Conservation (phyloP, 2,329 filamentous ascomycete genomes). For the Alternaria brassicae region DNA sequence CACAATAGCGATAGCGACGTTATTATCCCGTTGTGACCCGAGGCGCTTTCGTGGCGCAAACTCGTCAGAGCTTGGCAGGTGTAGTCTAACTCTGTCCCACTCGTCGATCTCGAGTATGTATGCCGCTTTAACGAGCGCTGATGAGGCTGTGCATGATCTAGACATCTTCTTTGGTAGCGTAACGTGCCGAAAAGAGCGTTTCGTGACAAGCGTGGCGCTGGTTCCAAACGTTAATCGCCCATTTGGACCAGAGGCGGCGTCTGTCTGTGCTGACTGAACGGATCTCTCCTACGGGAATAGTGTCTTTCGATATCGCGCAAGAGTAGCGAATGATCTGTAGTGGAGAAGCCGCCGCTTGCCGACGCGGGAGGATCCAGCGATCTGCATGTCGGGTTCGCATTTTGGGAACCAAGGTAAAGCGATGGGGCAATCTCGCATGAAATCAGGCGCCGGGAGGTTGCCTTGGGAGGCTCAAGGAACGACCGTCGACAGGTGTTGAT, state of each 20-base stretch:
- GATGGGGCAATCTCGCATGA: not conserved
- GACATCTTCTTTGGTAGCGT: not conserved
- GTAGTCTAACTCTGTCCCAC: conserved; percentile 4
- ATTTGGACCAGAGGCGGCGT: not conserved
- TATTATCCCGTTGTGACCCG: not conserved
- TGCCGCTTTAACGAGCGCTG: conserved; percentile 8
- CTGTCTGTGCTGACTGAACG: not conserved
- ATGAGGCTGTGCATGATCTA: not conserved
- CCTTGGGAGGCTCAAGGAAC: not conserved
- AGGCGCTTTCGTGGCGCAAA: not conserved
- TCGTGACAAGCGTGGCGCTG: conserved; percentile 5
- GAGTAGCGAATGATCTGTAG: conserved; percentile 4
- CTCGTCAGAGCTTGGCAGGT: conserved; percentile 6
- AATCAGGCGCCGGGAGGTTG: not conserved
- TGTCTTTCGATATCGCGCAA: not conserved
- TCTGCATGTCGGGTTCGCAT: conserved; percentile 9
- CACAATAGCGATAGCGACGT: not conserved
- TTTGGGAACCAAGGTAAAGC: conserved; percentile 3
- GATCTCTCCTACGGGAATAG: not conserved
- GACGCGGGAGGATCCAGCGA: conserved; percentile 15
- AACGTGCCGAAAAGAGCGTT: conserved; percentile 11
- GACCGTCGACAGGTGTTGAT: not conserved
- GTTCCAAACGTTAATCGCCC: not conserved
- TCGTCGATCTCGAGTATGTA: not conserved
- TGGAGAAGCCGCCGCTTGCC: conserved; percentile 5